Conservation (phyloP, 495 filamentous ascomycete species). For the Geoglossum glabrum region DNA sequence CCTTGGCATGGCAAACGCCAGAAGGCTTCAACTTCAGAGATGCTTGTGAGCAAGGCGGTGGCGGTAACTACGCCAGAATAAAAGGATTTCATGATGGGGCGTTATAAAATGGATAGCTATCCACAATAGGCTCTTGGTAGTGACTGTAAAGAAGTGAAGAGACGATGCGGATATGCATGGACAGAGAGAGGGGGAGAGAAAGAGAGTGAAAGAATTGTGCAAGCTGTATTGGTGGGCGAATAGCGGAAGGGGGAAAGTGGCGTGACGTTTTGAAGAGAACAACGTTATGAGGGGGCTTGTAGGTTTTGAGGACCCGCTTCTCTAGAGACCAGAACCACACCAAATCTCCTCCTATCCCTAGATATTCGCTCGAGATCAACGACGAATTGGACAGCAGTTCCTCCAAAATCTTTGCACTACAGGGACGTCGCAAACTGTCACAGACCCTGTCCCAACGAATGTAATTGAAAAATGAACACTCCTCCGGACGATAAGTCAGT, state of each 20-base stretch:
- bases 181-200: neutral
- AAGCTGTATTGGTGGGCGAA: neutral
- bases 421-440: neutral
- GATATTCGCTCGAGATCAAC: neutral
- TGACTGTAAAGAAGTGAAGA: neutral
- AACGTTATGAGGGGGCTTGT: neutral
- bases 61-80: neutral
- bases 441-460: neutral
- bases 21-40: constrained; percentile 36
- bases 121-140: neutral
- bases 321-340: neutral
- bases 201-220: too few relatives aligned
- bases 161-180: neutral
- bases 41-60: neutral
- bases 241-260: neutral
- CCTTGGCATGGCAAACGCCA: constrained; percentile 75
- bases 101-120: neutral
- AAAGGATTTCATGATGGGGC: neutral
- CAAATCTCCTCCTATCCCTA: neutral
- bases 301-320: neutral
- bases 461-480: neutral
- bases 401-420: neutral
- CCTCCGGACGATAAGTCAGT: neutral
- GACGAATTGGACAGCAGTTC: neutral
- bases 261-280: neutral